phyloP scores from a whole-genome alignment of 441 rosid genomes.

The Corymbia citriodora region DNA sequence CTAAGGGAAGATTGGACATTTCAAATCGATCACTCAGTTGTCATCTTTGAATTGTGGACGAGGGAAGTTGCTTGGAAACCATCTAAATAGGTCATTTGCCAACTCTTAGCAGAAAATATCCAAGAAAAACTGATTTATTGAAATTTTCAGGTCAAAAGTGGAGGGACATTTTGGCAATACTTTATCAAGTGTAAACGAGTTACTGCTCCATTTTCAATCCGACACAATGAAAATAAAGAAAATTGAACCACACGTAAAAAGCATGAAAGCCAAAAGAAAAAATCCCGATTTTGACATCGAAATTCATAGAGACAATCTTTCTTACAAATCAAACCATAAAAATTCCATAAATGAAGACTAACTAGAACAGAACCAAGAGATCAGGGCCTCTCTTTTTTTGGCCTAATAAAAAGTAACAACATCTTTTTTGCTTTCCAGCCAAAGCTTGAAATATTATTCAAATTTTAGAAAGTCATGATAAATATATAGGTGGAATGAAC shows the following conservation, averaged over 20 bases:
- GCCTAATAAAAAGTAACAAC: background rate
- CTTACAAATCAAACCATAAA: too few relatives aligned
- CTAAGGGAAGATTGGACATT: background rate
- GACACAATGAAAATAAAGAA: background rate
- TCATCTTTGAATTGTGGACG: too few relatives aligned
- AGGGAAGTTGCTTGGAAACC: too few relatives aligned
- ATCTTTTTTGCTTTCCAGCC: background rate
- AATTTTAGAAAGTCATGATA: background rate
- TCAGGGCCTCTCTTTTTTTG: background rate
- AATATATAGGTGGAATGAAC: background rate
- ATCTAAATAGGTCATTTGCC: too few relatives aligned
- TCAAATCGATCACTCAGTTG: too few relatives aligned
- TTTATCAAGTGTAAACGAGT: background rate
- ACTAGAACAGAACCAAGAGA: background rate
- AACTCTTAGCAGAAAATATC: too few relatives aligned
- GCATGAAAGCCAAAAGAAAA: too few relatives aligned
- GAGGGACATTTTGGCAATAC: background rate
- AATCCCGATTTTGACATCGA: too few relatives aligned
- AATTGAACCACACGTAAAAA: background rate
- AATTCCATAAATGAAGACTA: too few relatives aligned
- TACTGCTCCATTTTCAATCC: background rate
- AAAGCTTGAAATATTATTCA: background rate
- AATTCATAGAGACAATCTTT: too few relatives aligned
- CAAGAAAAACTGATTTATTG: background rate
- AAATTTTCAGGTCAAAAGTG: background rate